Percentiles rank a stretch among this genome's conserved stretches.
Conservation (phyloP, 495 filamentous ascomycete species). For the Xylaria telfairii region DNA sequence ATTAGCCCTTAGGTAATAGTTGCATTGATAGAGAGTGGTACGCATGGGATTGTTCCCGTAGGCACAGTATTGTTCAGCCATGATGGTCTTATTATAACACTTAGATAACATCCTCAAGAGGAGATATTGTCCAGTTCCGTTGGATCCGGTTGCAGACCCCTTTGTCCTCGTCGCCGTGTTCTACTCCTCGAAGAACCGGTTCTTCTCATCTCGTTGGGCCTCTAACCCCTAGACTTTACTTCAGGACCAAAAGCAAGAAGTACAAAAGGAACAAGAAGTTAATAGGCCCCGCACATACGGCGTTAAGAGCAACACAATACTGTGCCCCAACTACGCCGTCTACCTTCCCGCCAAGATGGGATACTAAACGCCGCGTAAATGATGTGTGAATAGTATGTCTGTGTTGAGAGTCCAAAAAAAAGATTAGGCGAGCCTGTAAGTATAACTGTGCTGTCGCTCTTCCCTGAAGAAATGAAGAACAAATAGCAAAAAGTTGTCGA, state of each 20-base stretch:
- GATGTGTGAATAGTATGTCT: slow-evolving; percentile 28
- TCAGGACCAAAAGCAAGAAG: slow-evolving; percentile 1
- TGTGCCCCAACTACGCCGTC: slow-evolving; percentile 11
- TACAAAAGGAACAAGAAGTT: slow-evolving; percentile 9
- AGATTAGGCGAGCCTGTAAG: slow-evolving; percentile 1
- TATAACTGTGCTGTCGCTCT: slow-evolving; percentile 7
- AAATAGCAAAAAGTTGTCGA: slow-evolving; percentile 22
- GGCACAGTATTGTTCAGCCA: neutral
- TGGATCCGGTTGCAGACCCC: neutral
- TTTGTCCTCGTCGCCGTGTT: neutral
- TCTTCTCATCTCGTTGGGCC: neutral
- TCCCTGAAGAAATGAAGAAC: slow-evolving; percentile 21
- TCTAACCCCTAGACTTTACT: neutral
- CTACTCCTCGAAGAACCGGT: slow-evolving; percentile 11
- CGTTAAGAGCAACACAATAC: slow-evolving; percentile 7
- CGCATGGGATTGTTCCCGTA: slow-evolving; percentile 5
- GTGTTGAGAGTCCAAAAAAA: slow-evolving; percentile 7
- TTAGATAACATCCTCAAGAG: neutral
- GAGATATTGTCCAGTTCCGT: slow-evolving; percentile 5
- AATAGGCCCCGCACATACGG: slow-evolving; percentile 8
- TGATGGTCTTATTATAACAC: slow-evolving; percentile 20
- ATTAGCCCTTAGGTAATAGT: neutral
- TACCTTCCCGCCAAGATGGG: slow-evolving; percentile 16
- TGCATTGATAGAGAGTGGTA: neutral
- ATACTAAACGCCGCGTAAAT: slow-evolving; percentile 25